Evolutionary conservation across 192 early-diverging fungal genomes (phyloP).

Genomic region (Geranomyces variabilis): DNA sequence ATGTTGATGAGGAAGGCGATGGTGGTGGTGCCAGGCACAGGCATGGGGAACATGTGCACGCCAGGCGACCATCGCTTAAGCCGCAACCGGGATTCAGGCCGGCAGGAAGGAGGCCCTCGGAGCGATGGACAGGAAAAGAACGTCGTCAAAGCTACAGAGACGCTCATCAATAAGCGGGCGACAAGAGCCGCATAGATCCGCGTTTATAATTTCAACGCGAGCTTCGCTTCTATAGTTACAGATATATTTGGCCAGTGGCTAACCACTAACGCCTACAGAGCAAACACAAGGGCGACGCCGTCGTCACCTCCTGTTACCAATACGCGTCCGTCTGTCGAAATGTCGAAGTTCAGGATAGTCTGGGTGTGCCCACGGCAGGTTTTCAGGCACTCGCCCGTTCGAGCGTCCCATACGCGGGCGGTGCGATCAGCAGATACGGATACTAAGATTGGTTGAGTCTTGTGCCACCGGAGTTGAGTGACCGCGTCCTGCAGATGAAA

Average conservation of each 20-base stretch:
- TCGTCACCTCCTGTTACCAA: slow-evolving; percentile 87
- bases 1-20: background rate
- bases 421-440: slow-evolving; percentile 81
- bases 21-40: background rate
- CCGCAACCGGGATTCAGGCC: background rate
- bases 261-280: background rate
- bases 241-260: no score
- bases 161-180: background rate
- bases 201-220: no score
- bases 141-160: background rate
- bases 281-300: slow-evolving; percentile 44
- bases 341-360: slow-evolving; percentile 79
- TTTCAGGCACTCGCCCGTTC: slow-evolving; percentile 80
- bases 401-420: slow-evolving; percentile 86
- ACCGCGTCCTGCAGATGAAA: slow-evolving; percentile 68
- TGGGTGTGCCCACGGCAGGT: slow-evolving; percentile 85
- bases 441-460: slow-evolving; percentile 69
- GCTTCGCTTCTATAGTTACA: no score
- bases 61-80: background rate
- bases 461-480: slow-evolving; percentile 74
- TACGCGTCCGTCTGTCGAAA: slow-evolving; percentile 69
- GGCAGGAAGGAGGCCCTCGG: background rate
- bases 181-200: no score
- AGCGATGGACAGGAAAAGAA: slow-evolving; percentile 8
- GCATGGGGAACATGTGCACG: background rate